Evolutionary conservation across 805 yeast genomes (phyloP), one percentile per base, ranked within the genome.

Genomic region (Candida broadrunensis): DNA sequence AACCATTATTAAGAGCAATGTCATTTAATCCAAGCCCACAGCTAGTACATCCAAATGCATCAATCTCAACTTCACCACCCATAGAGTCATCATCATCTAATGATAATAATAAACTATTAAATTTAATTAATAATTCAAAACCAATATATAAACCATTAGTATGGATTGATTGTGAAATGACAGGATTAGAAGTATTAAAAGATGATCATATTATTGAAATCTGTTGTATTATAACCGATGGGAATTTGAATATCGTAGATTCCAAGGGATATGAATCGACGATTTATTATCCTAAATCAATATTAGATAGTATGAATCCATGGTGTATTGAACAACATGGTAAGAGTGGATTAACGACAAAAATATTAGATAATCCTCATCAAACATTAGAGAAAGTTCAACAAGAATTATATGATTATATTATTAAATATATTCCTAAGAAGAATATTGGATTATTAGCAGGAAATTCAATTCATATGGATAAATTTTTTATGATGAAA

Each of bases 131-230:
- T 11, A 29, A 29, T 5, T 5, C 36, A 4, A 35, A 31, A 21
- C 29, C 27, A 6, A 15, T 34, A 5, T n/a, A 33, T 14, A 57
- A 60, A 40, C 73, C 73, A 1, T 70, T 91, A 15, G 95, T 93
- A 3, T 93, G 99, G 99, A 75, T 93, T 14, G 99, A 93, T 65
- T 93, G 98, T 63, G 99, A 93, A 60, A 93, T 93, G 99, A 93
- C 99, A 0, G 99, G 99, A 0, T 67, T 93, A 30, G 85, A 91
- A 51, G 80, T 82, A n/a, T 61, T 65, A 36, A 71, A 73, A n/a
- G 50, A 54, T 27, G 98, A 93, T 58, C 80, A 77, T 43, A 90
- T 93, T 51, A 86, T 93, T 44, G 99, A 93, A 62, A 82, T 93
- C 20, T 88, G 97, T 58, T 89, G 97, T 58, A 67, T 91, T 30